Base-by-base conservation (phyloP, 2,329 filamentous ascomycete genomes). In the Fusarium irregulare region DNA sequence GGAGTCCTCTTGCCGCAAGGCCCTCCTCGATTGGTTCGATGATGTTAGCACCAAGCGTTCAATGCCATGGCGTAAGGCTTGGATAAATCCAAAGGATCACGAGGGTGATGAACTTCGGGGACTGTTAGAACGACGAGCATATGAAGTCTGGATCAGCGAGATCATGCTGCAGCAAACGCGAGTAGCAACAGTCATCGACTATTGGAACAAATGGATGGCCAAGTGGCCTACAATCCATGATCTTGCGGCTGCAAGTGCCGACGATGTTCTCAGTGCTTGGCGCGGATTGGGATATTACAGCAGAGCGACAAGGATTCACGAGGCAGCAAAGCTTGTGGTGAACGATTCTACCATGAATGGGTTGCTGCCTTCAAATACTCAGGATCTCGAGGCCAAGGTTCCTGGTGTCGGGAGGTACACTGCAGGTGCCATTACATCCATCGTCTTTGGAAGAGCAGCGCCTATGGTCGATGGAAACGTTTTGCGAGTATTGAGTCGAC, bases 121-220 rank as follows among this genome's bases (percentile, higher is more conserved):
- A n/a, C 76, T 76, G 4, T 79, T 89, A 13, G 84, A 85, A 61
- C 83, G 79, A 30, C 84, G 88, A 49, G 88, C 88, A 3, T 91
- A 91, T 78, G 84, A 90, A 75, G 88, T 91, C 48, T 90, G 88
- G 87, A 89, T 91, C 74, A 88, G 85, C 73, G 88, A 91, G 78
- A 86, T 90, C 70, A 91, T 91, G 88, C 82, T 90, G 13, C 88
- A 91, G 76, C 88, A 91, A 78, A 91, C 88, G 3, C 86, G 88
- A 28, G 88, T 91, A 6, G 83, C 86, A 4, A 85, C 85, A 9
- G 88, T 90, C 1, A 85, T 89, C 21, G 86, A 85, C 50, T 91
- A 91, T 75, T 91, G 88, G 86, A 87, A 85, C 30, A 81, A 81
- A 2, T 91, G 88, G 88, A 88, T 88, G 80, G 80, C 76, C 1